Percentiles rank a stretch among this genome's conserved stretches.
phyloP scores from a whole-genome alignment of 1,284 basidiomycete species.

The Malassezia slooffiae region DNA sequence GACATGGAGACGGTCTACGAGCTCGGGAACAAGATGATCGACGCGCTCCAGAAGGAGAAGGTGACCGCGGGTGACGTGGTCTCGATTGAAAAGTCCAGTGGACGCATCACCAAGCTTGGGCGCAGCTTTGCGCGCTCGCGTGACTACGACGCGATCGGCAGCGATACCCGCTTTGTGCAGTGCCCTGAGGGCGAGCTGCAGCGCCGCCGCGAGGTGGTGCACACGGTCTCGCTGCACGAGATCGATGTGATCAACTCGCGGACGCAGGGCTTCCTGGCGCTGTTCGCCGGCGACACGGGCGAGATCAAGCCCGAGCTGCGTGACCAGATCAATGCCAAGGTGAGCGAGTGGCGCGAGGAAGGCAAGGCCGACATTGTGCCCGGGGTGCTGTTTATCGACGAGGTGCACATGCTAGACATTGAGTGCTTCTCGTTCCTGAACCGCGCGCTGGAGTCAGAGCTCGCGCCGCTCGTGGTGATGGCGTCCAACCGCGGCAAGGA shows the following conservation, averaged over 20 bases:
- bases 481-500: conserved; percentile 92
- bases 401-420: conserved; percentile 88
- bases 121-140: conserved; percentile 87
- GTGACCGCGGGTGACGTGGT: conserved; percentile 92
- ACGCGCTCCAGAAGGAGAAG: conserved; percentile 89
- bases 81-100: conserved; percentile 87
- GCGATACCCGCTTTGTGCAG: conserved; percentile 93
- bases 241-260: conserved; percentile 98
- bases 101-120: conserved; percentile 92
- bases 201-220: conserved; percentile 88
- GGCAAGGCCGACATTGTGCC: conserved; percentile 97
- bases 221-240: conserved; percentile 93
- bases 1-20: conserved; percentile 99
- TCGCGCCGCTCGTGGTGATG: conserved; percentile 94
- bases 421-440: conserved; percentile 99
- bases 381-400: conserved; percentile 58
- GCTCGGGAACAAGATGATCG: conserved; percentile 97
- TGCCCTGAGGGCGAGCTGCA: conserved; percentile 96
- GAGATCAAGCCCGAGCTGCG: conserved; percentile 96
- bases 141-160: conserved; percentile 92
- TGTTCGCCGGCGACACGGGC: conserved; percentile 73
- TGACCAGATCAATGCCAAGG: conserved; percentile 91
- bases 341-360: conserved; percentile 95
- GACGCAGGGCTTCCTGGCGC: conserved; percentile 68
- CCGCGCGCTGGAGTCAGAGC: conserved; percentile 81